Evolutionary conservation across 2,329 filamentous ascomycete genomes (phyloP).

Genomic region (Ophiostoma perfectum): DNA sequence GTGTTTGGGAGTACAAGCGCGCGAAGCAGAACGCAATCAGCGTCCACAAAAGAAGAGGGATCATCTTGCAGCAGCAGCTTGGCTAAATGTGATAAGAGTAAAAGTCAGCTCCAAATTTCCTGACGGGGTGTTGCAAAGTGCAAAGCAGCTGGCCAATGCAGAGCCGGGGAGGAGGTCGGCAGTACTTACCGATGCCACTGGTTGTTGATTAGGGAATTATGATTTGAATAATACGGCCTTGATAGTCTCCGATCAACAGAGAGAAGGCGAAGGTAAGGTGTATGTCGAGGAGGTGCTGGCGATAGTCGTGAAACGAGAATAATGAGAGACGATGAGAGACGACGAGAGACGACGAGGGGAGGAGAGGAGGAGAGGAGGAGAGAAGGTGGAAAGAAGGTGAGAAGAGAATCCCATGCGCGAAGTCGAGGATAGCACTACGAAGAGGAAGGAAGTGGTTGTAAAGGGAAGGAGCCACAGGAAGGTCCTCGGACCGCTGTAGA

Average conservation of each 20-base stretch:
- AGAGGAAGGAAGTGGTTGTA: neutral
- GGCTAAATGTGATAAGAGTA: neutral
- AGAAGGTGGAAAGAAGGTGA: neutral
- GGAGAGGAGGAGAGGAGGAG: neutral
- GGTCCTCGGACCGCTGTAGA: neutral
- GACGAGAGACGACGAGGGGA: neutral
- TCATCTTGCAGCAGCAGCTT: neutral
- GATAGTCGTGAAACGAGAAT: neutral
- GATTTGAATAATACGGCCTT: neutral
- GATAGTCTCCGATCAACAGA: neutral
- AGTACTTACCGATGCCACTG: too few relatives aligned
- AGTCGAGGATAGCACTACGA: neutral
- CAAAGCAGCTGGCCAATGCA: too few relatives aligned
- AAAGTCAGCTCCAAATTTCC: neutral
- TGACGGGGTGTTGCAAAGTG: too few relatives aligned
- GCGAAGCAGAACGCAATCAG: neutral
- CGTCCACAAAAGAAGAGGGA: neutral
- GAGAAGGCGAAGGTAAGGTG: neutral
- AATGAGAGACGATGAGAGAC: neutral
- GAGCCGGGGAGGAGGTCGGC: too few relatives aligned
- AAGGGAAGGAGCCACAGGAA: conserved; percentile 8
- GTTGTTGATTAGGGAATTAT: too few relatives aligned
- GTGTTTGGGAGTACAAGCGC: neutral
- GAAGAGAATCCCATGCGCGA: neutral
- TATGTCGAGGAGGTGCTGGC: neutral